phyloP scores from a whole-genome alignment of 768 basidiomycete genomes.

The Suillus hirtellus region DNA sequence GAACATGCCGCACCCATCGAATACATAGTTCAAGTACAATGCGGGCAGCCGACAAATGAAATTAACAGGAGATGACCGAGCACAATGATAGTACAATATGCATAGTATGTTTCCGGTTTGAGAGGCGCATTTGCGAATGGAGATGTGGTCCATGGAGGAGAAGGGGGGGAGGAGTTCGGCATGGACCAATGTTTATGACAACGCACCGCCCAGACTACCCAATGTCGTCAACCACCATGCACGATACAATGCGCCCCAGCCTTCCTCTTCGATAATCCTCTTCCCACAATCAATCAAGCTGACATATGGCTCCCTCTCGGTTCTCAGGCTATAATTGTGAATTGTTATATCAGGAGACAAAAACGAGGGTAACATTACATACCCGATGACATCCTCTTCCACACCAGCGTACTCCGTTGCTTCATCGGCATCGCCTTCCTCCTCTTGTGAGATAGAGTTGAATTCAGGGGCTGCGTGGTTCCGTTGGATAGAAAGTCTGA shows the following conservation, averaged over 20 bases:
- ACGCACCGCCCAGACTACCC: conserved; percentile 56
- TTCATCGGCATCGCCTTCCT: conserved; percentile 63
- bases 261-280: conserved; percentile 79
- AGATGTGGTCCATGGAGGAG: too few relatives aligned
- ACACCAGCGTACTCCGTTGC: conserved; percentile 61
- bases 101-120: conserved; percentile 6
- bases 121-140: not conserved
- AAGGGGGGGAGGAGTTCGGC: not conserved
- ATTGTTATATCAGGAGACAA: not conserved
- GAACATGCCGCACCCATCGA: not conserved
- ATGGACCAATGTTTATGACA: conserved; percentile 26
- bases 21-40: too few relatives aligned
- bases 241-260: conserved; percentile 68
- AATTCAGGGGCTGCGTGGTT: conserved; percentile 78
- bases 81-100: conserved; percentile 19
- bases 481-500: conserved; percentile 79
- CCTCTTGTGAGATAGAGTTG: conserved; percentile 74
- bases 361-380: conserved; percentile 23
- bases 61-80: not conserved
- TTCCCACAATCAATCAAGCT: conserved; percentile 76
- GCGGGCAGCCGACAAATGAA: not conserved
- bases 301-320: conserved; percentile 76
- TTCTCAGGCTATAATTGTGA: conserved; percentile 53
- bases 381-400: conserved; percentile 88
- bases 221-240: conserved; percentile 85